Percentiles rank a stretch among this genome's conserved stretches.
Conservation (phyloP, 1,284 basidiomycete genomes). For the Cutaneotrichosporon cyanovorans region DNA sequence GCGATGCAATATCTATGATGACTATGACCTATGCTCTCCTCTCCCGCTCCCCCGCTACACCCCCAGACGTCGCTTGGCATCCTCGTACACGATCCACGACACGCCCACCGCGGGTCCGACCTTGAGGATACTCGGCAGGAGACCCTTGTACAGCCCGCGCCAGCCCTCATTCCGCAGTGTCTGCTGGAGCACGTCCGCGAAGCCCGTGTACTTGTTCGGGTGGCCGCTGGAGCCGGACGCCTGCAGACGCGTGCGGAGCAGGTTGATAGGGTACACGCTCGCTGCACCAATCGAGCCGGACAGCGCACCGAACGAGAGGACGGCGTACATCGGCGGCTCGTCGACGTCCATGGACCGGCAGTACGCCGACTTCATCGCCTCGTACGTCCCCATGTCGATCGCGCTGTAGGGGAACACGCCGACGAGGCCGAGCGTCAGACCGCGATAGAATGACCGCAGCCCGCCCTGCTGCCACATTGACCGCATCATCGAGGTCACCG, state of each 20-base stretch:
- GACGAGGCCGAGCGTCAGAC: slow-evolving; percentile 78
- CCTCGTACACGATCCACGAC: slow-evolving; percentile 69
- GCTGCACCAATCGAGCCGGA: slow-evolving; percentile 88
- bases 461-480: slow-evolving; percentile 72
- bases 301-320: slow-evolving; percentile 78
- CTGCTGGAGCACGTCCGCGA: slow-evolving; percentile 72
- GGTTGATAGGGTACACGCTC: slow-evolving; percentile 79
- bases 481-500: slow-evolving; percentile 56
- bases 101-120: slow-evolving; percentile 92
- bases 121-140: slow-evolving; percentile 86
- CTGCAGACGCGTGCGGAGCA: slow-evolving; percentile 89
- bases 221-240: slow-evolving; percentile 91
- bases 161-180: slow-evolving; percentile 83
- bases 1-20: slow-evolving; percentile 13
- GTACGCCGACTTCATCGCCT: slow-evolving; percentile 79
- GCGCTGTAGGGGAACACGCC: slow-evolving; percentile 84
- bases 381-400: slow-evolving; percentile 92
- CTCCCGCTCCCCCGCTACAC: slow-evolving; percentile 16
- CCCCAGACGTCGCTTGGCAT: slow-evolving; percentile 38
- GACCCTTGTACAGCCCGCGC: slow-evolving; percentile 89
- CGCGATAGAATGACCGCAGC: slow-evolving; percentile 79
- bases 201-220: slow-evolving; percentile 78
- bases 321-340: slow-evolving; percentile 72
- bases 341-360: slow-evolving; percentile 68
- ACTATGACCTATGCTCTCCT: slow-evolving; percentile 3